These are phyloP conservation scores for Tolypocladium endophyticum DNA, from an alignment of 2,329 filamentous ascomycete genomes.

Conservation along the genomic window DNA sequence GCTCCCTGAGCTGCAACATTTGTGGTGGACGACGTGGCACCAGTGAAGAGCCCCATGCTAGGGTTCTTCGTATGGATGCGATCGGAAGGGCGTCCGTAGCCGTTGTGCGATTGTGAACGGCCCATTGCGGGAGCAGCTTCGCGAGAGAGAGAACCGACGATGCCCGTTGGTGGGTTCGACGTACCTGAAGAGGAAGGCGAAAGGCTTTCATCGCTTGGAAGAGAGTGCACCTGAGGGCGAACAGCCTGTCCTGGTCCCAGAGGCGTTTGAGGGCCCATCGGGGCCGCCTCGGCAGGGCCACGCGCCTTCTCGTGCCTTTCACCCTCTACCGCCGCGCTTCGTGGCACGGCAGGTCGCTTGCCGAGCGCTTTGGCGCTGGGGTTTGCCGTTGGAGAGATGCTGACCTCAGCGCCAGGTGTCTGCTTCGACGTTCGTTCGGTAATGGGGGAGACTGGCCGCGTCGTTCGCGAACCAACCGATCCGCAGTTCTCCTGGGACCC, in stretches of 20 bases:
- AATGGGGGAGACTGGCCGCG: conserved; percentile 15
- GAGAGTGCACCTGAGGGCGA: not conserved
- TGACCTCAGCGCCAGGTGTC: not conserved
- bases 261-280: not conserved
- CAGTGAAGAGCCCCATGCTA: conserved; percentile 19
- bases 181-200: not conserved
- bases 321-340: conserved; percentile 7
- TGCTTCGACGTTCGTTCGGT: conserved; percentile 12
- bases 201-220: not conserved
- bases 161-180: no score
- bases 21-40: conserved; percentile 27
- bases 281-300: conserved; percentile 2
- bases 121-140: conserved; percentile 14
- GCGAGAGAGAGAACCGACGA: not conserved
- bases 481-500: conserved; percentile 19
- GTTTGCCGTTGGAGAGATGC: not conserved
- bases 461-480: conserved; percentile 11
- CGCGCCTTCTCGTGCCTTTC: conserved; percentile 4
- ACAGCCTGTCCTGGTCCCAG: not conserved
- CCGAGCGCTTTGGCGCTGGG: conserved; percentile 37
- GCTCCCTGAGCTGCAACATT: conserved; percentile 31
- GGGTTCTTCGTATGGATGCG: conserved; percentile 6
- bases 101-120: conserved; percentile 21
- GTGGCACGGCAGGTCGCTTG: conserved; percentile 29
- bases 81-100: conserved; percentile 11